Base-by-base conservation (phyloP, 768 basidiomycete genomes). In the Russula brevipes region DNA sequence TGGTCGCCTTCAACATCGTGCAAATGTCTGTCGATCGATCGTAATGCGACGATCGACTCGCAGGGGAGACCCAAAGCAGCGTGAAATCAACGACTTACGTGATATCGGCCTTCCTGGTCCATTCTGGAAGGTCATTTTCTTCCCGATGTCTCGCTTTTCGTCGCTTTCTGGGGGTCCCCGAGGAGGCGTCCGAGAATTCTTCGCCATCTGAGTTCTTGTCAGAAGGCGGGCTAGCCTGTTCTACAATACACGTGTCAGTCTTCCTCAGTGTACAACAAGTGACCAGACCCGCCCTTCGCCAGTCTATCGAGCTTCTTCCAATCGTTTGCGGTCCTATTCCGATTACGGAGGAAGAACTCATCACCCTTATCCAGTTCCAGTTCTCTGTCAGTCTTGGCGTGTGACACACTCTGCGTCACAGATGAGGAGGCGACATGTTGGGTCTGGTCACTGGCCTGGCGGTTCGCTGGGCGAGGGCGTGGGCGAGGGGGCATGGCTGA, bases 271-370 rank as follows among this genome's bases (percentile, higher is more conserved):
- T 42, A 39, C n/a, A 30, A 24, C 51, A 57, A 47, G 42, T 24
- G 10, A 31, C 10, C 50, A 56, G 33, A 63, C 77, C 56, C 65
- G 89, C 89, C 80, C 72, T 83, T 83, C 50, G 78, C 79, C 14
- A 80, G 73, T 70, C 82, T 75, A 31, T 85, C 80, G 46, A 91
- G 72, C 61, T 79, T 80, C 70, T 77, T 82, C 86, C 89, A 89
- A 3, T 79, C 76, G 56, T 79, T 75, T 4, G 76, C 70, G 5
- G 82, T 82, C 55, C 87, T 77, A 62, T 80, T 80, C 49, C 75
- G 77, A 71, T 90, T 92, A 54, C 81, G 81, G 69, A 90, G 81
- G 68, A 91, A 91, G 72, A 83, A 76, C 16, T 81, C 83, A 72
- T 91, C 88, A 54, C 82, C 83, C 61, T 89, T 86, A 11, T 81